Base-by-base conservation (phyloP, 192 early-diverging fungal species). In the Entrophospora sp. region DNA sequence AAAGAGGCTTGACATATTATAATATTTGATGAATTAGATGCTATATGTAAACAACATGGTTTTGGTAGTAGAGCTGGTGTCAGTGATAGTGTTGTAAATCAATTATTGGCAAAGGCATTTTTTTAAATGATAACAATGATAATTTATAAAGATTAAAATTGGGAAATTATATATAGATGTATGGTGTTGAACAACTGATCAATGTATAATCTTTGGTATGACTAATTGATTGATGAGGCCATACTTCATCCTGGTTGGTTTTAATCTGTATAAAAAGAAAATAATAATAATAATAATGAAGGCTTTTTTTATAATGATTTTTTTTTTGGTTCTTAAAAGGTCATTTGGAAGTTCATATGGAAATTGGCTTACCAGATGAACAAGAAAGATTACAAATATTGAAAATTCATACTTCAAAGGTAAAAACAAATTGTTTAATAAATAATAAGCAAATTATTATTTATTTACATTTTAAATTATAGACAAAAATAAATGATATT, bases 201-300 rank as follows among this genome's bases (percentile, higher is more conserved):
- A 98, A 98, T 74, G 95, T 98, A 73, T 96, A 68, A 89, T 96
- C 38, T 96, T 99, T 66, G 95, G 95, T 69, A 99, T 99, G 96
- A 99, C 96, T 51, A 99, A 97, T 74, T 97, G 83, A 96, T 99
- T 64, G 96, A 99, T 70, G 96, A 99, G 65, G 96, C 96, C 3
- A 74, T 99, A 69, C 79, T 99, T 28, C 89, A 95, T 63, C 93
- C 96, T 27, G 96, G 87, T 68, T 68, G 34, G n/a, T 40, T 2
- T 18, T 52, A 53, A 48, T 6, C 44, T 20, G 6, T 64, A n/a
- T n/a, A n/a, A n/a, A n/a, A n/a, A n/a, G n/a, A n/a, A n/a, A n/a
- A n/a, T n/a, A n/a, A n/a, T n/a, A n/a, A n/a, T n/a, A n/a, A n/a
- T n/a, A n/a, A n/a, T n/a, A n/a, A n/a, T n/a, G n/a, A n/a, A n/a